A percentile compares a stretch with the other conserved stretches of the same genome.
These are phyloP conservation scores for Suillus sp. DNA, from an alignment of 768 basidiomycete species.

Conservation along the genomic window DNA sequence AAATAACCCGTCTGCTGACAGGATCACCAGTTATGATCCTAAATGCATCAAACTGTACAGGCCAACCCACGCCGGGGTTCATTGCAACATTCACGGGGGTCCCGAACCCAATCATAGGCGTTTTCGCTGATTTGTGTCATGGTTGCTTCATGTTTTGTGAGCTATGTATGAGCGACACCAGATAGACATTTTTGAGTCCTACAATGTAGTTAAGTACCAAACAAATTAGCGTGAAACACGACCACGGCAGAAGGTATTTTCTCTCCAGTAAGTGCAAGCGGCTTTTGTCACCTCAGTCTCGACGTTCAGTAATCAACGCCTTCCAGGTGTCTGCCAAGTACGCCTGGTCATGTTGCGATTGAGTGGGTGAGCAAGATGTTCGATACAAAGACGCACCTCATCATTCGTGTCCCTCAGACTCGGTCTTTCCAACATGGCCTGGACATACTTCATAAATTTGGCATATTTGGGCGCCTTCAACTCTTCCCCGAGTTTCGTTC, in stretches of 20 bases:
- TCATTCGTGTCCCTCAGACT: slow-evolving; percentile 58
- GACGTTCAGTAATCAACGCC: slow-evolving; percentile 1
- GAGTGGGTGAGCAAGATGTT: neutral
- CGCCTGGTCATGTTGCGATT: neutral
- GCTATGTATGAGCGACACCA: no score
- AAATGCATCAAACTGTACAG: slow-evolving; percentile 52
- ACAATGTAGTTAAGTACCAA: neutral
- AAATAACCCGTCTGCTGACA: slow-evolving; percentile 8
- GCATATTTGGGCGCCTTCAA: slow-evolving; percentile 46
- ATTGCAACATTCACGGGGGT: slow-evolving; percentile 44
- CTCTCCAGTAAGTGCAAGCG: neutral
- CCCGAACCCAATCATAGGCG: slow-evolving; percentile 42
- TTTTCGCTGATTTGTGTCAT: no score
- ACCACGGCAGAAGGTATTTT: neutral
- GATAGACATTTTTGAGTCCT: no score
- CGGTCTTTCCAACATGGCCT: slow-evolving; percentile 47
- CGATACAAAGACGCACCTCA: slow-evolving; percentile 37
- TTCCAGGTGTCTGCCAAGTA: neutral
- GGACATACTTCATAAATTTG: slow-evolving; percentile 50
- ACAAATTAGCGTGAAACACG: neutral
- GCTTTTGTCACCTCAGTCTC: neutral
- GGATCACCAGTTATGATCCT: slow-evolving; percentile 47
- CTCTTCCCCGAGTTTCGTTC: slow-evolving; percentile 42
- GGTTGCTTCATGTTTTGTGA: no score
- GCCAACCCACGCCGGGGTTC: slow-evolving; percentile 45